Evolutionary conservation across 371 early-diverging fungal species (phyloP).

Genomic region (Mortierella sp.): DNA sequence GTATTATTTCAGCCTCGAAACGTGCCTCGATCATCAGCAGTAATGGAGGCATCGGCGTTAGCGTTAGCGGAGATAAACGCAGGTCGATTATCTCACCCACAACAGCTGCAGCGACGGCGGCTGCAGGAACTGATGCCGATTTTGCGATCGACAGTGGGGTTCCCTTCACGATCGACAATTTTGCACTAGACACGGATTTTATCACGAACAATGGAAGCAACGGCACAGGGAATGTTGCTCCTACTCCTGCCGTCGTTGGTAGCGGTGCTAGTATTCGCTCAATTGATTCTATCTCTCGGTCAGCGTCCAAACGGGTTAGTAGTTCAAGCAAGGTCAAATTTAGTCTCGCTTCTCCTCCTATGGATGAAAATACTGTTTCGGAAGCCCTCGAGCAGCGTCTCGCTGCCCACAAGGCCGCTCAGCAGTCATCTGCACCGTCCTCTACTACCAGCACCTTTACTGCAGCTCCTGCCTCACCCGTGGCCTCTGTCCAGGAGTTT

Average conservation of each 20-base stretch:
- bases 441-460: background rate
- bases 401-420: constrained; percentile 32
- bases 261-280: background rate
- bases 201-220: background rate
- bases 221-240: too few species aligned
- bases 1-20: background rate
- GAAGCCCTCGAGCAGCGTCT: constrained; percentile 37
- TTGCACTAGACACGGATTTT: constrained; percentile 25
- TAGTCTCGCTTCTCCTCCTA: background rate
- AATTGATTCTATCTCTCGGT: constrained; percentile 7
- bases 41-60: background rate
- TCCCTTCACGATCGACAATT: constrained; percentile 19
- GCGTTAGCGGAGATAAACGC: constrained; percentile 8
- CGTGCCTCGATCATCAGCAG: background rate
- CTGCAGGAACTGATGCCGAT: constrained; percentile 3
- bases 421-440: constrained; percentile 9
- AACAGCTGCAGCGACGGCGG: background rate
- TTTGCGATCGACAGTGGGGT: constrained; percentile 8
- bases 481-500: background rate
- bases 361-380: constrained; percentile 30
- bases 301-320: constrained; percentile 19
- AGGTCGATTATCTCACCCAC: constrained; percentile 11
- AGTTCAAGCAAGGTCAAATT: constrained; percentile 22
- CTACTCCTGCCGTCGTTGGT: background rate
- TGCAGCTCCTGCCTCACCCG: background rate